Evolutionary conservation across 257 asterid genomes (phyloP), one percentile per base, ranked within the genome.

Genomic region (Orobanche coerulescens): DNA sequence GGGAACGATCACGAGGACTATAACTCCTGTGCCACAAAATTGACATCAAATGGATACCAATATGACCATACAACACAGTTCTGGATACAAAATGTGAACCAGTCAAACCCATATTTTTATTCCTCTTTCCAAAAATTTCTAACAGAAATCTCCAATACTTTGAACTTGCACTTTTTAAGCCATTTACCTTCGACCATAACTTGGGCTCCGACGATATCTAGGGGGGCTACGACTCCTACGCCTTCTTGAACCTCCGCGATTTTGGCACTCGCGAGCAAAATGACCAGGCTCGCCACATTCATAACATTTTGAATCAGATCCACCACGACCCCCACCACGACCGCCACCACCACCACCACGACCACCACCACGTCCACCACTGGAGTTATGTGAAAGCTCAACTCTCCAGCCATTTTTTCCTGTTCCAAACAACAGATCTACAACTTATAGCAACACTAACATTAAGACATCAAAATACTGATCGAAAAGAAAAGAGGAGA

Each of bases 371-470:
- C n/a, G n/a, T 1, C 95, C 86, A 37, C 82, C 96, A 62, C 94
- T 75, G 36, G 96, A 84, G 75, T 83, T 87, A 76, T 90, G 97
- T 18, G 97, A 87, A 42, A 85, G 86, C 80, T 90, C 97, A 57
- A 90, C 97, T 66, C 97, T 84, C 97, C 97, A 90, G 26, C 97
- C 95, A 79, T 87, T 90, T 74, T 87, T 90, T 65, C 97, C 97
- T 90, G 74, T 51, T 64, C 58, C 60, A 57, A 49, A 49, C 14
- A 49, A 49, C 33, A 23, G 15, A 13, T 4, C 20, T 2, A 15
- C 16, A 58, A 33, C 12, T 48, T 48, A 14, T 10, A 55, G 5
- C 28, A 58, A 62, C 24, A 42, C 20, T 16, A 42, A 22, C 20
- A 76, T 22, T 40, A 43, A 4, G 12, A 13, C 25, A 40, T 61